Base-by-base conservation (phyloP, 257 asterid genomes). In the Solanum chmielewskii region DNA sequence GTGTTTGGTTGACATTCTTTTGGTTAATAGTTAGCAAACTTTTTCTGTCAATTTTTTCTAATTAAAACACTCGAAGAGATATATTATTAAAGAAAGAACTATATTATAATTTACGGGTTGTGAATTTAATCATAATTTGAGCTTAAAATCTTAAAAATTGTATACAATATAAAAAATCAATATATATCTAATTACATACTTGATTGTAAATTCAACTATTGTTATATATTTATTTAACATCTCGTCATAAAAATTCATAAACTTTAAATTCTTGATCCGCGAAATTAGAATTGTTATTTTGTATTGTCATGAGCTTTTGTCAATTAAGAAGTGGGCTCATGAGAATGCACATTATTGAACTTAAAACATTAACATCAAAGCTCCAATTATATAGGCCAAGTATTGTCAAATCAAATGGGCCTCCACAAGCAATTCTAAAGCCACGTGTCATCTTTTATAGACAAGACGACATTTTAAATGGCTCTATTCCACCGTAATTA, bases 391-490 rank as follows among this genome's bases (percentile, higher is more conserved):
- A 31, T 29, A 45, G 12, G 31, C 29, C 9, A 81, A 27, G 45
- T 20, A 9, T 20, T 31, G 85, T 81, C 85, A 81, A 31, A 81
- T 31, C 70, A 81, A 81, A 49, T 7, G 45, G 85, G 45, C 69
- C 45, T 81, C 70, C 69, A 81, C 85, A 81, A 81, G 18, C 47
- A 29, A 49, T 80, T 35, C 27, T 45, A 78, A 45, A 16, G 66
- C 18, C 68, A 27, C 41, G 39, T 44, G 45, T 2, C 12, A 0
- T 59, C 31, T 0, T n/a, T 62, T n/a, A n/a, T 62, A n/a, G 70
- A 62, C 1, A 0, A 1, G 70, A 11, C 0, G 0, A n/a, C 2
- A n/a, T 4, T n/a, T 64, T 0, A n/a, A 56, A 56, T 56, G n/a
- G 11, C 64, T 56, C n/a, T 56, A 56, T 56, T 56, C 64, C 64